Base-by-base conservation (phyloP, 805 yeast species). In the Blastobotrys robertii region DNA sequence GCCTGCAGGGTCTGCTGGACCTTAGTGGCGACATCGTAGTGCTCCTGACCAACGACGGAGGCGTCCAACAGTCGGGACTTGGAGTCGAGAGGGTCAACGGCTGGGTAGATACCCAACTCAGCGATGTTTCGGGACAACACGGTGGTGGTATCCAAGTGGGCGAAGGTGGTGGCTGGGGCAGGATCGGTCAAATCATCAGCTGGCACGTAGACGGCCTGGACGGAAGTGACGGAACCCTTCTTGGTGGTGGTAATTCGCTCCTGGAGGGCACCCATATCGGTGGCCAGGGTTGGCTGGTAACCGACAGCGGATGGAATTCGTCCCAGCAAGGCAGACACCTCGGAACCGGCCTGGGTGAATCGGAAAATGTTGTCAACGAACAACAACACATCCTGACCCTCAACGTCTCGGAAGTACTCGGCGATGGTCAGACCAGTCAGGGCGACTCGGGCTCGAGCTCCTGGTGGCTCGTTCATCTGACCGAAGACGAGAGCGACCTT, bases 221-320 rank as follows among this genome's bases (percentile, higher is more conserved):
- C 98, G 51, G 98, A 92, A 54, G 98, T 92, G 69, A 92, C 98
- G 70, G 98, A 92, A 80, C 98, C 98, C 81, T 92, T 92, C 73
- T 77, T 80, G 69, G 98, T 92, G 75, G 98, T 90, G 75, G 98
- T 92, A 75, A 92, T 92, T 80, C 98, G 90, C 79, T 92, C 98
- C 80, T 92, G 98, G 69, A 92, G 79, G 69, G 86, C 79, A 86
- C 98, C 98, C 98, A 92, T 92, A 87, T 92, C 98, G 66, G 98
- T 92, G 77, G 98, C 96, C 76, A 90, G 80, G 62, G 98, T 90
- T 73, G 98, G 98, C 78, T 90, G 98, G 76, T 90, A 90, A 85
- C 98, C 98, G 86, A 92, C 98, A 63, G 98, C 98, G 59, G 98
- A 92, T 72, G 98, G 98, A 70, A 90, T 90, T 85, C 98, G 96